Conservation (phyloP, 139 green algal genomes). For the Chlamydomonas sphaeroides region DNA sequence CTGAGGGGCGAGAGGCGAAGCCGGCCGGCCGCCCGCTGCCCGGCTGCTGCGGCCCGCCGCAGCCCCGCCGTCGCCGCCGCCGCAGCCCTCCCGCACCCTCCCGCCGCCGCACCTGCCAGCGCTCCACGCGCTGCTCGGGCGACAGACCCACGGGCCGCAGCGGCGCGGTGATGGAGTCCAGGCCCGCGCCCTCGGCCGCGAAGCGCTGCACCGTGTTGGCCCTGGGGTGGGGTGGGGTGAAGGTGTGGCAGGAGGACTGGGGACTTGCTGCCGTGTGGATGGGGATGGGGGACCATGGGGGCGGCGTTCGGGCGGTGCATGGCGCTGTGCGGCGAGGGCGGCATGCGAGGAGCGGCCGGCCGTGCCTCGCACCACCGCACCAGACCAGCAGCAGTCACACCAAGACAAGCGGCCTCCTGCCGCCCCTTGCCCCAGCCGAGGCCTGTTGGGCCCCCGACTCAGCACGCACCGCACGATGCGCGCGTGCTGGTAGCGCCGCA, state of each 20-base stretch:
- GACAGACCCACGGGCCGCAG: not conserved
- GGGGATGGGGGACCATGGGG: not conserved
- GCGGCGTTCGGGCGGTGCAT: not conserved
- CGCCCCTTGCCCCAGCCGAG: too few relatives aligned
- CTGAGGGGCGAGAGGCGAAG: too few relatives aligned
- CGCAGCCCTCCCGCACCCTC: too few relatives aligned
- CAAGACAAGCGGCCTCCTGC: too few relatives aligned
- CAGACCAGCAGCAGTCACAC: not conserved
- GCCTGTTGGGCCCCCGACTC: not conserved
- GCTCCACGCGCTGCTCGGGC: not conserved
- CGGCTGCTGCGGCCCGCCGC: too few relatives aligned
- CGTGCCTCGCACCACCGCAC: too few relatives aligned
- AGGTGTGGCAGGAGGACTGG: not conserved
- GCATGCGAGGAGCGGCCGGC: too few relatives aligned
- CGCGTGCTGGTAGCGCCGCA: constrained; percentile 32
- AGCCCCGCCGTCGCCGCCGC: too few relatives aligned
- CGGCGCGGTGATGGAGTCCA: not conserved
- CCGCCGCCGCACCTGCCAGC: too few relatives aligned
- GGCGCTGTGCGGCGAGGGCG: too few relatives aligned
- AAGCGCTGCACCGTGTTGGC: not conserved
- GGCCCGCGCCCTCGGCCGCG: not conserved
- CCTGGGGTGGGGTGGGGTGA: not conserved
- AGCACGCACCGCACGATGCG: not conserved
- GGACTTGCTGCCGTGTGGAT: not conserved
- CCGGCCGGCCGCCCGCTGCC: too few relatives aligned